Evolutionary conservation across 2,329 filamentous ascomycete genomes (phyloP).

Genomic region (Phaeosphaeriaceae sp.): DNA sequence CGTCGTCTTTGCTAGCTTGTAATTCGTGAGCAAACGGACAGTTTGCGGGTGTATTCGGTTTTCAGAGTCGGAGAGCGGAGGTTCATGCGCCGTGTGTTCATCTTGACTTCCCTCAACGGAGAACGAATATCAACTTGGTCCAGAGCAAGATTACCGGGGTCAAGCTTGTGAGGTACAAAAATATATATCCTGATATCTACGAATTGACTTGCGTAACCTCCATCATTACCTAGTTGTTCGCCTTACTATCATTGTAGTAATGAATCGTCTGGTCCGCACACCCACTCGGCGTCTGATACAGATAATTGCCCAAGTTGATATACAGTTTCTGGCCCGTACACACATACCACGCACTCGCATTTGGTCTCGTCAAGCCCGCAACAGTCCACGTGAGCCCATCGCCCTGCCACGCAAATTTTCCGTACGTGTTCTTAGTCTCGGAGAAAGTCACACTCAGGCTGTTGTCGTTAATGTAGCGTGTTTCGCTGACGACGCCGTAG

Average conservation of each 20-base stretch:
- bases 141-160: no score
- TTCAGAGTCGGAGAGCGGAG: background rate
- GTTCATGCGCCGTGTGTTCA: background rate
- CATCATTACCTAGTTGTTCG: constrained; percentile 27
- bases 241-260: constrained; percentile 47
- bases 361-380: constrained; percentile 59
- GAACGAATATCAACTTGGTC: no score
- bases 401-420: constrained; percentile 64
- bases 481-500: constrained; percentile 40
- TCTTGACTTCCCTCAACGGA: no score
- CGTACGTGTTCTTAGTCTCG: constrained; percentile 60
- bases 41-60: background rate
- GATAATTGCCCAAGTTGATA: constrained; percentile 66
- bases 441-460: constrained; percentile 61
- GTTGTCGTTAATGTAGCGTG: constrained; percentile 40
- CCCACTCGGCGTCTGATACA: constrained; percentile 63
- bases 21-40: background rate
- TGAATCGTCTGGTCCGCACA: constrained; percentile 65
- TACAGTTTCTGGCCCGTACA: constrained; percentile 61
- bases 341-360: constrained; percentile 66
- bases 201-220: no score
- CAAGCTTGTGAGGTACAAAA: no score
- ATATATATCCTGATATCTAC: no score
- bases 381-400: constrained; percentile 64
- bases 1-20: background rate